Conservation (phyloP, 805 yeast genomes). For the Lipomyces anomalus region DNA sequence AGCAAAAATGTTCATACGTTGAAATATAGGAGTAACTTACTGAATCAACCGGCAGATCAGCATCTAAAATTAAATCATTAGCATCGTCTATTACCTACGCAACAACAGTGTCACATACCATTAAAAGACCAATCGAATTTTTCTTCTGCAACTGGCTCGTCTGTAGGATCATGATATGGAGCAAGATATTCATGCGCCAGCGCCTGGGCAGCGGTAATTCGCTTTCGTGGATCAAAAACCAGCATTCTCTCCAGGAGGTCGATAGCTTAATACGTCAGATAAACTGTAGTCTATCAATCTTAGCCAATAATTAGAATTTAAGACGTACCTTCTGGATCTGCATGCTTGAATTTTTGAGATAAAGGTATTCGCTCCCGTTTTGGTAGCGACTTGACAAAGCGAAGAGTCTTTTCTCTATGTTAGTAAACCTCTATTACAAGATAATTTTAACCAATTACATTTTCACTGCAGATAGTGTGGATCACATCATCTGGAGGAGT, state of each 20-base stretch:
- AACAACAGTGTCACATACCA: conserved; percentile 33
- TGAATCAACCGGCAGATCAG: conserved; percentile 93
- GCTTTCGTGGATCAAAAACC: conserved; percentile 88
- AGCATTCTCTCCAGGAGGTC: conserved; percentile 85
- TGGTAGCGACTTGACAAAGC: conserved; percentile 91
- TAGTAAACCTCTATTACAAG: too few species aligned
- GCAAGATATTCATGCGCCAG: conserved; percentile 84
- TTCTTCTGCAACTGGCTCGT: conserved; percentile 90
- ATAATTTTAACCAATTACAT: conserved; percentile 31
- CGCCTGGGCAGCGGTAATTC: conserved; percentile 89
- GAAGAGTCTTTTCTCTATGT: conserved; percentile 47
- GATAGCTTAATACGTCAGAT: conserved; percentile 65
- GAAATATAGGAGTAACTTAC: conserved; percentile 1
- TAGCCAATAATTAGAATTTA: too few species aligned
- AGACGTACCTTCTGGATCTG: conserved; percentile 40
- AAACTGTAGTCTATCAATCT: too few species aligned
- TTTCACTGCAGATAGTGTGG: conserved; percentile 92
- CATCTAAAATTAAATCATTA: conserved; percentile 39
- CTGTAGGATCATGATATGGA: conserved; percentile 95
- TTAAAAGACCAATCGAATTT: conserved; percentile 97
- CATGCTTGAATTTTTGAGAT: conserved; percentile 67
- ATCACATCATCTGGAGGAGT: conserved; percentile 96
- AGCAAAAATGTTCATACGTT: neutral
- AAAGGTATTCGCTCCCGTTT: conserved; percentile 89
- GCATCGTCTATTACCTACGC: neutral